Percentiles rank a stretch among this genome's conserved stretches.
Conservation (phyloP, 1,284 basidiomycete species). For the Leccinum fallax region DNA sequence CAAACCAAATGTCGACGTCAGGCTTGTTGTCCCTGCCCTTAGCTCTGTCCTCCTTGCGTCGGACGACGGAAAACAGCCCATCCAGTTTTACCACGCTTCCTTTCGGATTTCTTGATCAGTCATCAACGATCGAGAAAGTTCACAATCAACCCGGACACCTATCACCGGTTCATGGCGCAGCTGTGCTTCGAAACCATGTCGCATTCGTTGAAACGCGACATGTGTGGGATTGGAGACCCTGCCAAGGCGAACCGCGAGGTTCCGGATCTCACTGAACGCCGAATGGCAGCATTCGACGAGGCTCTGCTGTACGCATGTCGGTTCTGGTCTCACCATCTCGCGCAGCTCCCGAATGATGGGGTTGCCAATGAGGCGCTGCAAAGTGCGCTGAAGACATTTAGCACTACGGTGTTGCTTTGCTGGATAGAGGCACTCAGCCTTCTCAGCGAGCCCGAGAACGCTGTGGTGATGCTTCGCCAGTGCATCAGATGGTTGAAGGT, state of each 20-base stretch:
- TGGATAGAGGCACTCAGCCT: conserved; percentile 29
- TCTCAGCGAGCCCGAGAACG: conserved; percentile 21
- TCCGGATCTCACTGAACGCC: conserved; percentile 21
- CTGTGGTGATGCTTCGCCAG: conserved; percentile 23
- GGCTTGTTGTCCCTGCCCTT: too few species aligned
- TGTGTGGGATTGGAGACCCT: conserved; percentile 25
- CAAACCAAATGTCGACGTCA: too few species aligned
- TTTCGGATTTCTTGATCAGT: conserved; percentile 20
- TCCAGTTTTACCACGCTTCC: too few species aligned
- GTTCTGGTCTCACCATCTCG: conserved; percentile 27
- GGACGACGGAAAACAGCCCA: too few species aligned
- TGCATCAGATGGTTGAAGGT: conserved; percentile 27
- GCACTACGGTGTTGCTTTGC: conserved; percentile 19
- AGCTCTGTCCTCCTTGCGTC: too few species aligned
- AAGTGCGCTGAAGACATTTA: conserved; percentile 12
- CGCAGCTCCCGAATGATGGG: conserved; percentile 13
- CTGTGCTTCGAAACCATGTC: conserved; percentile 23
- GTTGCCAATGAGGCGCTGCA: conserved; percentile 9
- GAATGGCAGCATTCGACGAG: conserved; percentile 15
- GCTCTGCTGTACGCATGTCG: conserved; percentile 27
- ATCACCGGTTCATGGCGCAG: conserved; percentile 22
- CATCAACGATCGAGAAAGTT: conserved; percentile 20
- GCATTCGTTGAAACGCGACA: conserved; percentile 24
- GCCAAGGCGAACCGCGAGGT: conserved; percentile 24
- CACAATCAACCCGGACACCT: conserved; percentile 16